Evolutionary conservation across 768 basidiomycete genomes (phyloP), one percentile per base, ranked within the genome.

Genomic region (Asterophora parasitica): DNA sequence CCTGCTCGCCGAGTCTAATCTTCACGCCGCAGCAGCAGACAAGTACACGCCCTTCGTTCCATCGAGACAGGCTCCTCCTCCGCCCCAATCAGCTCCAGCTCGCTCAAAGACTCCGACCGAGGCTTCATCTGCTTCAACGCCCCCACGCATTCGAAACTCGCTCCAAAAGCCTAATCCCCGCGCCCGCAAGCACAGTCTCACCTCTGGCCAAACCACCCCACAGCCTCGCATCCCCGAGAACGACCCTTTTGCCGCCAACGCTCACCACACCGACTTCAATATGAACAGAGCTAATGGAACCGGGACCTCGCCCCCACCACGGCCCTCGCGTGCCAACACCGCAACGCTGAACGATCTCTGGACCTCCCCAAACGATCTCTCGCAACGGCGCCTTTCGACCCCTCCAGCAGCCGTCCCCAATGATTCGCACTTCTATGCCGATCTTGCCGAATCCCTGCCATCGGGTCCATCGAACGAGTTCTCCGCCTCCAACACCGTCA

Each of bases 281-380:
- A 58, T 61, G 56, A 56, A 49, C 59, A 60, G 50, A 62, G 57
- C 65, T 47, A 66, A 58, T 58, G 64, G 58, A 51, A 61, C 72
- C 52, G 63, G 68, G 39, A 60, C 75, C 2, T 67, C 80, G 0
- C 81, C 88, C 1, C 89, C 89, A 7, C 82, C 85, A 1, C 78
- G 90, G 36, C 90, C 90, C 0, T 89, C 88, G 38, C 78, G 90
- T 48, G 85, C 85, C 50, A 92, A 92, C 64, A 92, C 90, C 4
- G 85, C 83, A 28, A 90, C 75, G 46, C 74, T 92, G 41, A 82
- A 76, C 65, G 89, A 92, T 67, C 68, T 91, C 58, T 84, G 83
- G 62, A 70, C 79, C 17, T 59, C 64, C 7, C 68, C 70, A 45
- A 54, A 65, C 38, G 55, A 67, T 41, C 60, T 75, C 33, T 66